Conservation (phyloP, 148 eudicot species). For the Amaranthus cruentus region DNA sequence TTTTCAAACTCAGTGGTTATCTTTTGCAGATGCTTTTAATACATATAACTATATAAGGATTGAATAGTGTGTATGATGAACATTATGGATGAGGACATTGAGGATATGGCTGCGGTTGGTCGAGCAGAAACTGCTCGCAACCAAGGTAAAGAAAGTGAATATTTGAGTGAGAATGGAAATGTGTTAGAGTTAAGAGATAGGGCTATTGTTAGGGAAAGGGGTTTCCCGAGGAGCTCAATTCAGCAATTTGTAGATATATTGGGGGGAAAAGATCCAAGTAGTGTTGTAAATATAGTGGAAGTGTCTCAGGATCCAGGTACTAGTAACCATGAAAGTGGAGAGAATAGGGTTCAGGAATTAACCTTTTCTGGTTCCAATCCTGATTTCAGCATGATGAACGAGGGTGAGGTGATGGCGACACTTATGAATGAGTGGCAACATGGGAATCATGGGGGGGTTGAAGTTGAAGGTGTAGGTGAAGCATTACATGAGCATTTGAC, state of each 20-base stretch:
- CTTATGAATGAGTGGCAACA: constrained; percentile 38
- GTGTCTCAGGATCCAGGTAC: constrained; percentile 37
- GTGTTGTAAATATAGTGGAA: constrained; percentile 27
- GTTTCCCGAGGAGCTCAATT: constrained; percentile 32
- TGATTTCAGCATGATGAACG: constrained; percentile 31
- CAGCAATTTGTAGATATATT: constrained; percentile 41
- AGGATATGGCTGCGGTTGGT: constrained; percentile 36
- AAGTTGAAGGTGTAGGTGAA: constrained; percentile 33
- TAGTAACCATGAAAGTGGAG: constrained; percentile 37
- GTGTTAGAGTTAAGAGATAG: constrained; percentile 38
- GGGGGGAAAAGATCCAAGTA: constrained; percentile 37
- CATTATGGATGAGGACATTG: constrained; percentile 55
- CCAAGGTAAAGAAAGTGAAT: constrained; percentile 41
- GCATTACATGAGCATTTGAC: constrained; percentile 24
- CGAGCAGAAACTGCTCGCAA: constrained; percentile 31
- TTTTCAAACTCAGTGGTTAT: not conserved
- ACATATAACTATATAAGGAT: constrained; percentile 15
- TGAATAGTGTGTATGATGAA: constrained; percentile 4
- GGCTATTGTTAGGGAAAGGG: constrained; percentile 36
- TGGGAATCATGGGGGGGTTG: constrained; percentile 36
- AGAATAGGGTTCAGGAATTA: constrained; percentile 64
- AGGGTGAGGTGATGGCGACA: constrained; percentile 34
- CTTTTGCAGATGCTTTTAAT: constrained; percentile 21
- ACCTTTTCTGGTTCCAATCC: constrained; percentile 40
- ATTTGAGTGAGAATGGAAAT: constrained; percentile 28